A percentile compares a stretch with the other conserved stretches of the same genome.
Conservation (phyloP, 192 early-diverging fungal genomes). For the Podila clonocystis region DNA sequence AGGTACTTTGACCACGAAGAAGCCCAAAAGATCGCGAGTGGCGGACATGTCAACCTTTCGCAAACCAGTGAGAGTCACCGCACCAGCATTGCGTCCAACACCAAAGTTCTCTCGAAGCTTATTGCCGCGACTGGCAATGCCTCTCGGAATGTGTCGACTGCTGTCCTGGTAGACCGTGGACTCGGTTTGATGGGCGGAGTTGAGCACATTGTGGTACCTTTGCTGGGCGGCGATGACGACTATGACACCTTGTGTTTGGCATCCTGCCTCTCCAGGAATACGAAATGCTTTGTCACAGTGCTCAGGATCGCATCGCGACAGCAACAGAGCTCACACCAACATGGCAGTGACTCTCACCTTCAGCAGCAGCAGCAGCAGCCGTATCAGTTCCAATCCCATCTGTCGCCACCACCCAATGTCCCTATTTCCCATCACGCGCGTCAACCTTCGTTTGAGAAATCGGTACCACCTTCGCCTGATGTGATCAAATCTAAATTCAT, state of each 20-base stretch:
- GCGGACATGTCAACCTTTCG: conserved; percentile 30
- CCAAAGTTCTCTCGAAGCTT: conserved; percentile 43
- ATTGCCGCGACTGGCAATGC: conserved; percentile 35
- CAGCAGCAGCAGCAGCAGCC: background rate
- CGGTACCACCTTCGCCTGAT: background rate
- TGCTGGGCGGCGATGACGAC: conserved; percentile 81
- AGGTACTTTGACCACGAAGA: conserved; percentile 50
- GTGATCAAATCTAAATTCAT: background rate
- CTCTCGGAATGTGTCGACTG: conserved; percentile 16
- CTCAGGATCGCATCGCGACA: conserved; percentile 53
- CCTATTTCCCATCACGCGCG: background rate
- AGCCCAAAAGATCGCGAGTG: conserved; percentile 47
- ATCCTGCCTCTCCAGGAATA: conserved; percentile 59
- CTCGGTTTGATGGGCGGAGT: conserved; percentile 46
- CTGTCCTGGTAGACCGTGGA: conserved; percentile 54
- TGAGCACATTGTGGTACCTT: conserved; percentile 74
- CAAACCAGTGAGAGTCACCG: conserved; percentile 72
- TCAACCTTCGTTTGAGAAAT: background rate
- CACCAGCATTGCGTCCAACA: conserved; percentile 70
- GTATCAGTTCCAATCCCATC: background rate
- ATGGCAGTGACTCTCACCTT: background rate
- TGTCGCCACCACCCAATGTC: background rate
- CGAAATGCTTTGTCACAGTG: conserved; percentile 61
- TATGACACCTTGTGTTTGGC: conserved; percentile 68
- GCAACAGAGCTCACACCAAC: background rate